These are phyloP conservation scores for Suillus cothurnatus DNA, from an alignment of 768 basidiomycete species.

Conservation along the genomic window DNA sequence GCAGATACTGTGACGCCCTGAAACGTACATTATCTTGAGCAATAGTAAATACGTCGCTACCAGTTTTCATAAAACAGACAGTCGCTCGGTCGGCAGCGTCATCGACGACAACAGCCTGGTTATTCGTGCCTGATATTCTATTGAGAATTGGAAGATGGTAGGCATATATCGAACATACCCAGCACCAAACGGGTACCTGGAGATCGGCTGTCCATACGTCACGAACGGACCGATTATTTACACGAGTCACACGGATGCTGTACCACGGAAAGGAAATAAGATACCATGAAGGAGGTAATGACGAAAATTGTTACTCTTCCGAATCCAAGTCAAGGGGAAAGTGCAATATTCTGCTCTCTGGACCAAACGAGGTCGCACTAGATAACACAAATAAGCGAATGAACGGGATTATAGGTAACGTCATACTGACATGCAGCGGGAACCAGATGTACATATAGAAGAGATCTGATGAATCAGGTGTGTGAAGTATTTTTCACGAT, in stretches of 20 bases:
- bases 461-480: slow-evolving; percentile 42
- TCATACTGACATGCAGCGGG: slow-evolving; percentile 49
- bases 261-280: neutral
- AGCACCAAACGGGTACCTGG: slow-evolving; percentile 50
- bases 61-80: slow-evolving; percentile 47
- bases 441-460: slow-evolving; percentile 50
- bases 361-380: slow-evolving; percentile 62
- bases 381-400: slow-evolving; percentile 11
- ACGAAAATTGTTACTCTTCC: slow-evolving; percentile 38
- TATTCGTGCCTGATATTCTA: slow-evolving; percentile 50
- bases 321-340: slow-evolving; percentile 44
- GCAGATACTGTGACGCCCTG: neutral
- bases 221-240: slow-evolving; percentile 42
- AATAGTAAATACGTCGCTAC: slow-evolving; percentile 68
- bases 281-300: neutral
- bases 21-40: slow-evolving; percentile 49
- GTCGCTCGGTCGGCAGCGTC: slow-evolving; percentile 46
- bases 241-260: slow-evolving; percentile 26
- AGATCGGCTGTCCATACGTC: slow-evolving; percentile 64
- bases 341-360: slow-evolving; percentile 46
- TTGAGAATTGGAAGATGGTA: slow-evolving; percentile 1
- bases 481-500: neutral
- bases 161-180: slow-evolving; percentile 38
- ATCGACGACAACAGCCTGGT: slow-evolving; percentile 51
- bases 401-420: neutral